phyloP scores from a whole-genome alignment of 2,329 filamentous ascomycete species.

The Talaromyces sp. region DNA sequence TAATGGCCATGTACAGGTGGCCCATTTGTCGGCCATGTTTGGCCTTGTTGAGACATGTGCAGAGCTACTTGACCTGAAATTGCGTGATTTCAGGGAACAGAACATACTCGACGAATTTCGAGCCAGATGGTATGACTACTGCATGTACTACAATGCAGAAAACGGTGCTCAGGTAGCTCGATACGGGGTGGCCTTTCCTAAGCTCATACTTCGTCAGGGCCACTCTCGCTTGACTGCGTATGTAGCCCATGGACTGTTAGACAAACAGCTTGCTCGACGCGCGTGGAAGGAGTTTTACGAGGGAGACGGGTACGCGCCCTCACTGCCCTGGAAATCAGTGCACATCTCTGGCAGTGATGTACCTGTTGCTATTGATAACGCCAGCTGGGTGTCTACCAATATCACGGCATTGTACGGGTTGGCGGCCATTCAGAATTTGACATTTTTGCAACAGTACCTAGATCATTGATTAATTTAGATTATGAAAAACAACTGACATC shows the following conservation, averaged over 20 bases:
- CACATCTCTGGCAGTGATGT: constrained; percentile 45
- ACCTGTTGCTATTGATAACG: constrained; percentile 53
- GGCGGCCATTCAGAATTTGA: constrained; percentile 55
- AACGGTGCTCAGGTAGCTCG: constrained; percentile 51
- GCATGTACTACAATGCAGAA: constrained; percentile 55
- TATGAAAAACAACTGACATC: too few species aligned
- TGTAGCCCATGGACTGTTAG: constrained; percentile 44
- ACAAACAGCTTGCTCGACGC: constrained; percentile 48
- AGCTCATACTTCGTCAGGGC: constrained; percentile 51
- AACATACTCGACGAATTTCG: constrained; percentile 47
- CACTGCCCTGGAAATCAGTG: constrained; percentile 27
- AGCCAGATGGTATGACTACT: constrained; percentile 59
- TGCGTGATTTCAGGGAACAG: constrained; percentile 32
- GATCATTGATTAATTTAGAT: too few species aligned
- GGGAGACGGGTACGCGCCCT: constrained; percentile 21
- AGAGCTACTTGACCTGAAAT: constrained; percentile 53
- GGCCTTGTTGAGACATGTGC: constrained; percentile 58
- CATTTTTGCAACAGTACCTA: neutral
- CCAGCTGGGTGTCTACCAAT: constrained; percentile 57
- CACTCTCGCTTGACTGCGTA: constrained; percentile 60
- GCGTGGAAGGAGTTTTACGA: constrained; percentile 55
- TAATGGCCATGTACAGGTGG: constrained; percentile 50
- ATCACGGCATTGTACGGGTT: constrained; percentile 57
- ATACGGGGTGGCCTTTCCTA: constrained; percentile 53
- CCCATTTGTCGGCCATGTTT: constrained; percentile 58